Evolutionary conservation across 2,329 filamentous ascomycete genomes (phyloP).

Genomic region (Xylariaceae sp.): DNA sequence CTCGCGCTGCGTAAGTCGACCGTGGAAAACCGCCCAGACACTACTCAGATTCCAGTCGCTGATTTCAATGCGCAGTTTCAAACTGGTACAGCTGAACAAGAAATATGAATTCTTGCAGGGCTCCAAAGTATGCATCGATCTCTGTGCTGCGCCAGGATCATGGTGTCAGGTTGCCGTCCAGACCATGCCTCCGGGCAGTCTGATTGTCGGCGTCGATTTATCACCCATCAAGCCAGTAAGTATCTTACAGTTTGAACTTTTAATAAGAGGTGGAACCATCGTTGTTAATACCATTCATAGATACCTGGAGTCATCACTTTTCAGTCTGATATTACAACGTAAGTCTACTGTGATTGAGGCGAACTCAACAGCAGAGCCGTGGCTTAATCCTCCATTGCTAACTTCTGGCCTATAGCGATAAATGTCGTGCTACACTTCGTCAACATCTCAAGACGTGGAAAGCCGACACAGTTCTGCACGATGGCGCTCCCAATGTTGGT

Average conservation of each 20-base stretch:
- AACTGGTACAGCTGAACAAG: constrained; percentile 93
- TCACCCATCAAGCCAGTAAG: constrained; percentile 77
- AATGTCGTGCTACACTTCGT: constrained; percentile 86
- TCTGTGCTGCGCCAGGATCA: constrained; percentile 93
- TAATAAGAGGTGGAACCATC: not conserved
- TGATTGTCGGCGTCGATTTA: constrained; percentile 94
- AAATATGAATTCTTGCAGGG: constrained; percentile 98
- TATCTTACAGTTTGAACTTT: not conserved
- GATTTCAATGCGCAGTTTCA: not conserved
- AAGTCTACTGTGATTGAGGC: too few relatives aligned
- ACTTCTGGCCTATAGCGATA: constrained; percentile 49
- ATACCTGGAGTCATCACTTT: constrained; percentile 94
- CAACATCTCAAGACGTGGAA: constrained; percentile 94
- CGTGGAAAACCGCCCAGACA: not conserved
- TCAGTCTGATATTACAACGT: constrained; percentile 93
- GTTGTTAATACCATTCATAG: not conserved
- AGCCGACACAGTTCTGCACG: constrained; percentile 91
- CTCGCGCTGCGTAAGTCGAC: constrained; percentile 12
- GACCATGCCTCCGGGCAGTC: constrained; percentile 84
- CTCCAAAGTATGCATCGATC: constrained; percentile 93
- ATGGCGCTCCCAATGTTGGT: constrained; percentile 97
- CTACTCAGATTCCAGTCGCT: not conserved
- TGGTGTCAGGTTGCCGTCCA: constrained; percentile 97
- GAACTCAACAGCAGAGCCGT: too few relatives aligned
- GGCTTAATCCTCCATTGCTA: too few relatives aligned